A percentile compares a stretch with the other conserved stretches of the same genome.
Evolutionary conservation across 2,329 filamentous ascomycete genomes (phyloP).

Genomic region (Dactylellina drechsleri): DNA sequence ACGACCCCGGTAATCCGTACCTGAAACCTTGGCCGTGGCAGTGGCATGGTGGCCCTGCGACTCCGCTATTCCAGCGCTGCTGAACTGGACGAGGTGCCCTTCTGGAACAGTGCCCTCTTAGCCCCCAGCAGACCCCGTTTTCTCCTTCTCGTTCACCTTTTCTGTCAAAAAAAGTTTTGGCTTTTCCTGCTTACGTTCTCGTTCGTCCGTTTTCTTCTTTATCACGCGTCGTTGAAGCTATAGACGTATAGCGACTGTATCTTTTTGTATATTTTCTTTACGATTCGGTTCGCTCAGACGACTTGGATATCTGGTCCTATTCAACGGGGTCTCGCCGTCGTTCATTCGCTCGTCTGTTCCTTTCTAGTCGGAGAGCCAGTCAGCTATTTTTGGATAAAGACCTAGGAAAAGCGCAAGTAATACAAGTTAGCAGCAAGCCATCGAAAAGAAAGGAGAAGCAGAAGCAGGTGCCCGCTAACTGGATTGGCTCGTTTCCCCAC

Average conservation of each 20-base stretch:
- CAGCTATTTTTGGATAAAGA: slow-evolving; percentile 45
- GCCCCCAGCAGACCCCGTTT: slow-evolving; percentile 13
- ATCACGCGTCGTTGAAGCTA: slow-evolving; percentile 12
- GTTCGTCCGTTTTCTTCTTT: background rate
- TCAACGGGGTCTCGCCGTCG: background rate
- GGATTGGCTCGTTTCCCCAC: slow-evolving; percentile 15
- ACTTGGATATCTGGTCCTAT: background rate
- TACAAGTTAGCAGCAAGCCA: background rate
- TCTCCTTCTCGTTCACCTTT: slow-evolving; percentile 8
- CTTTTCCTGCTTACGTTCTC: background rate
- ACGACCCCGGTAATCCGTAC: slow-evolving; percentile 51
- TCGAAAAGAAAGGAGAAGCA: slow-evolving; percentile 2
- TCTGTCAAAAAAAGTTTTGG: background rate
- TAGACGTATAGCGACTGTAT: slow-evolving; percentile 15
- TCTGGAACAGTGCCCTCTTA: no score
- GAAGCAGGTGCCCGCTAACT: slow-evolving; percentile 10
- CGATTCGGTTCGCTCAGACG: background rate
- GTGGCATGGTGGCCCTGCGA: background rate
- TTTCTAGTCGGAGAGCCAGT: no score
- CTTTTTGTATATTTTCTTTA: background rate
- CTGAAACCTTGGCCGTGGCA: slow-evolving; percentile 49
- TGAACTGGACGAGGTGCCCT: no score
- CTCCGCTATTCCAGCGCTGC: background rate
- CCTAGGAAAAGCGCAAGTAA: background rate
- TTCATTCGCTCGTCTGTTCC: background rate